Conservation (phyloP, 106 monocot genomes). For the Triglochin maritima region DNA sequence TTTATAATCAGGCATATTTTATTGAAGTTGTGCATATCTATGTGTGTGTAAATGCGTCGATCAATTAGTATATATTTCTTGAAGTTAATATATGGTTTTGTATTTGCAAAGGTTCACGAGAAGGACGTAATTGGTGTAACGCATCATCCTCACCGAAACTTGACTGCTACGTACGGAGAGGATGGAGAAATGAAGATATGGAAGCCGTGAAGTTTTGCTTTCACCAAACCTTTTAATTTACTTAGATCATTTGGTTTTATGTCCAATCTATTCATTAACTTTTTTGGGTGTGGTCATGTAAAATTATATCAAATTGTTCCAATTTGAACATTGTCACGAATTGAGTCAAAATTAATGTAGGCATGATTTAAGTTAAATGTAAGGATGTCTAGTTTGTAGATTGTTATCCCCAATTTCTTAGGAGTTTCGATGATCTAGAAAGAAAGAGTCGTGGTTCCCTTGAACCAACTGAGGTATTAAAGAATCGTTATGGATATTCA, state of each 20-base stretch:
- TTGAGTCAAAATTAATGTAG: too few relatives aligned
- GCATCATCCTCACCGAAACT: conserved; percentile 88
- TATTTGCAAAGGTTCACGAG: conserved; percentile 63
- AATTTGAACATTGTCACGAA: too few relatives aligned
- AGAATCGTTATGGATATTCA: too few relatives aligned
- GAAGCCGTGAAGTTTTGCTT: conserved; percentile 41
- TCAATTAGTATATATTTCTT: not conserved
- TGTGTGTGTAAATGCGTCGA: not conserved
- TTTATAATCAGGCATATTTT: not conserved
- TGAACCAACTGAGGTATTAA: too few relatives aligned
- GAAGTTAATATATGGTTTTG: not conserved
- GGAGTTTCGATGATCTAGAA: too few relatives aligned
- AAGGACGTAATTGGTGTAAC: conserved; percentile 89
- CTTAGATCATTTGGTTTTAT: not conserved
- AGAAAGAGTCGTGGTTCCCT: too few relatives aligned
- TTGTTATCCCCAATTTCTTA: too few relatives aligned
- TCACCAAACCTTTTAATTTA: not conserved
- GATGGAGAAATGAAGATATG: conserved; percentile 86
- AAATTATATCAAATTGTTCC: too few relatives aligned
- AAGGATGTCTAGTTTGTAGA: too few relatives aligned
- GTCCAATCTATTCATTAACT: not conserved
- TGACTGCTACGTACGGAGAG: conserved; percentile 71
- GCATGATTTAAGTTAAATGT: too few relatives aligned
- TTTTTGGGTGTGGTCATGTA: too few relatives aligned
- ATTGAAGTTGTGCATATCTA: not conserved